Base-by-base conservation (phyloP, 305 asterid genomes). In the Salvia sclarea region DNA sequence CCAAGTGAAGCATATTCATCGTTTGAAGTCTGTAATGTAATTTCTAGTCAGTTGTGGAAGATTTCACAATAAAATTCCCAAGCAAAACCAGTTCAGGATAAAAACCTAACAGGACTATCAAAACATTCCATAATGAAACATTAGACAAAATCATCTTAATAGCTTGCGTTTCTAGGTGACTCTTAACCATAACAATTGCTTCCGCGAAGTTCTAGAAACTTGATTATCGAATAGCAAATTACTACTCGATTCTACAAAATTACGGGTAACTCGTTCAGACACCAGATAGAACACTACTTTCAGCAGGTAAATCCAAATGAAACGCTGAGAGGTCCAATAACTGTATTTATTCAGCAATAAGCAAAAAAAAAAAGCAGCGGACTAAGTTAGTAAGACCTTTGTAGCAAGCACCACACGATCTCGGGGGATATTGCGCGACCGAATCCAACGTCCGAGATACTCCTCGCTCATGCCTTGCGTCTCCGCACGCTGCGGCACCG, bases 381-480 rank as follows among this genome's bases (percentile, higher is more conserved):
- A 62, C 5, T 16, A 28, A 35, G 52, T 16, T 17, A n/a, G 31
- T 9, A 47, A 71, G 69, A 92, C 98, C 97, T 90, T 93, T 5
- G 97, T 88, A 16, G 97, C 96, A 10, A 90, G 59, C 4, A 90
- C 87, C 9, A 90, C 74, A 14, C 84, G 80, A 33, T 84, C 79
- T 13, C 97, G 89, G 2, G 89, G 86, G 70, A 92, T 75, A 41
- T 80, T 86, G 48, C 84, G 71, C 0, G 76, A 67, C 8, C 79
- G 75, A 69, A 79, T 76, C 88, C 88, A 83, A 45, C 76, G 79
- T 14, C 86, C 84, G 1, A 83, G 79, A 70, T 82, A 92, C 80
- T 81, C 97, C 91, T 92, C 96, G 55, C 95, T 92, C 82, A 83
- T 78, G n/a, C 97, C 97, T 40, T 88, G 96, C 58, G 98, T 88